phyloP scores from a whole-genome alignment of 257 asterid genomes.

The Nicotiana undulata region DNA sequence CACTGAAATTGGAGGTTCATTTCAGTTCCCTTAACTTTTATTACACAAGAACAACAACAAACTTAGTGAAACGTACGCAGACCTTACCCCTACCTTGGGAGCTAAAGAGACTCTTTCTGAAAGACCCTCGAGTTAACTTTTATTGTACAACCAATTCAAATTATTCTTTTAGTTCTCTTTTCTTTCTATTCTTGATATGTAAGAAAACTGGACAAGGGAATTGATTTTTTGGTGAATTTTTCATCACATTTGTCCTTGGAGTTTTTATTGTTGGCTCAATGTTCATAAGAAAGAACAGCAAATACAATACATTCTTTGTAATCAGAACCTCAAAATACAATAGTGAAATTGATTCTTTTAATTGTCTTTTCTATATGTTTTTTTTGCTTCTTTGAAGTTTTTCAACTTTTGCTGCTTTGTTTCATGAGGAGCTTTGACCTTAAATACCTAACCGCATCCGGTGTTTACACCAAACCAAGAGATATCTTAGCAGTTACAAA shows the following conservation, averaged over 20 bases:
- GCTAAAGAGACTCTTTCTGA: too few relatives aligned
- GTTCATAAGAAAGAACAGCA: neutral
- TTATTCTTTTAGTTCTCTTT: neutral
- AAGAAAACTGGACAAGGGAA: neutral
- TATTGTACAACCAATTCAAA: neutral
- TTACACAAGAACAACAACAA: too few relatives aligned
- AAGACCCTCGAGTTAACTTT: too few relatives aligned
- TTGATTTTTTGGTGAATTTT: neutral
- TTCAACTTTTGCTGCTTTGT: neutral
- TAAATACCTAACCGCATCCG: too few relatives aligned
- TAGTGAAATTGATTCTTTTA: slow-evolving; percentile 8
- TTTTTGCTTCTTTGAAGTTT: neutral
- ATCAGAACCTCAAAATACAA: neutral
- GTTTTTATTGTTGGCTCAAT: neutral
- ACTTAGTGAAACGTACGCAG: too few relatives aligned
- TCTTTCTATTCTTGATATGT: neutral
- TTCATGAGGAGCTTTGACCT: neutral
- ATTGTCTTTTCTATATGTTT: neutral
- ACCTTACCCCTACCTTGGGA: too few relatives aligned
- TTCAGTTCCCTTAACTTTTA: slow-evolving; percentile 59
- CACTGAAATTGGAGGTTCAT: slow-evolving; percentile 67
- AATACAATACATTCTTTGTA: slow-evolving; percentile 1
- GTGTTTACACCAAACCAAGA: too few relatives aligned
- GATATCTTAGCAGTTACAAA: too few relatives aligned
- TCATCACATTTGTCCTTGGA: neutral